Evolutionary conservation across 2,329 filamentous ascomycete genomes (phyloP), one percentile per base, ranked within the genome.

Genomic region (Cytospora piceae): DNA sequence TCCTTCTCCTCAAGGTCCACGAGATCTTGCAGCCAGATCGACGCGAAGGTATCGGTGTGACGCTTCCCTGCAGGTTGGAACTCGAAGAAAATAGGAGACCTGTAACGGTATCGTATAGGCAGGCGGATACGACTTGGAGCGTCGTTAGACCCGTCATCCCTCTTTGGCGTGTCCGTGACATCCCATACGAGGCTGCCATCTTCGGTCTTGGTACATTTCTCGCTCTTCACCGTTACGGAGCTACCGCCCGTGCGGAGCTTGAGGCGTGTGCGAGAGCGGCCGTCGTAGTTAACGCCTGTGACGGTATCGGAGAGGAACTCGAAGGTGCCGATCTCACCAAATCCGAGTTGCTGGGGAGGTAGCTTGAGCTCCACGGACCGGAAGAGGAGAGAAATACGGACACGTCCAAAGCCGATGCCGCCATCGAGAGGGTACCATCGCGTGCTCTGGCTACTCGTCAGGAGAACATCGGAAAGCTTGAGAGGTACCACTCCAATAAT

Each of bases 391-490:
- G 93, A 96, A 70, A 99, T 90, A 51, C 94, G 90, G 67, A 96
- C 85, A 9, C 94, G 90, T 49, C 95, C 95, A 70, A 95, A 98
- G 0, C 95, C 92, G 69, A 98, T 89, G 14, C 95, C 95, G 27
- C 94, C 95, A 73, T 97, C 94, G 0, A 99, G 84, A n/a, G 95
- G 94, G 75, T 97, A 98, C 93, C 94, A 97, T 67, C 93, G 83
- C 3, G 93, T 96, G 63, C 89, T 81, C 76, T 98, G 93, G 54
- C 93, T 96, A 70, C 88, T 90, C 0, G 90, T 96, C 72, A 94
- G 88, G 27, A 99, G 82, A n/a, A 97, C 85, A 58, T 97, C 93
- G 0, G 92, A 91, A 0, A 98, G 77, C 75, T 93, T 95, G 66
- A 99, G 80, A 1, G 94, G 93, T 1, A 98, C 91, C 5, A 98